Percentiles rank a stretch among this genome's conserved stretches.
phyloP scores from a whole-genome alignment of 352 stramenopile species.

The Pythium phragmiticola region DNA sequence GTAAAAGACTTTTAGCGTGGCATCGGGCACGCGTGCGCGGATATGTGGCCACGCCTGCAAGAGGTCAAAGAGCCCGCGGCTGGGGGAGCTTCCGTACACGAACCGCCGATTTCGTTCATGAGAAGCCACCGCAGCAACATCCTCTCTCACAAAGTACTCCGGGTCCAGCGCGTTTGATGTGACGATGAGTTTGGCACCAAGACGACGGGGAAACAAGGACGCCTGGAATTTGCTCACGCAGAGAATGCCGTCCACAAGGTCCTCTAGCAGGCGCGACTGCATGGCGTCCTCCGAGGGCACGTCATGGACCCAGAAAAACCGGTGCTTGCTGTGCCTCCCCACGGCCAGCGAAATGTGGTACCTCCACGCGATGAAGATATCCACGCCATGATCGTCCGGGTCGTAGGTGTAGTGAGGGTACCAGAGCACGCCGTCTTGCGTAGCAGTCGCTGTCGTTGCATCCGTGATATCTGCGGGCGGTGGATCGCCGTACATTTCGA shows the following conservation, averaged over 20 bases:
- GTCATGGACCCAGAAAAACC: slow-evolving; percentile 88
- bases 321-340: slow-evolving; percentile 30
- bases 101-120: slow-evolving; percentile 59
- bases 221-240: slow-evolving; percentile 83
- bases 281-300: slow-evolving; percentile 38
- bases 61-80: slow-evolving; percentile 66
- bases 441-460: slow-evolving; percentile 21
- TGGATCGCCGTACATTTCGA: slow-evolving; percentile 87
- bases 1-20: slow-evolving; percentile 85
- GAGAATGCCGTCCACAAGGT: slow-evolving; percentile 65
- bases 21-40: slow-evolving; percentile 42
- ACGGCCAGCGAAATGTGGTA: slow-evolving; percentile 84
- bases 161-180: slow-evolving; percentile 78
- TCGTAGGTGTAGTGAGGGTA: slow-evolving; percentile 79
- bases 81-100: slow-evolving; percentile 87
- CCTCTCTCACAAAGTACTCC: slow-evolving; percentile 40
- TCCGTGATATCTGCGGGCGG: slow-evolving; percentile 36
- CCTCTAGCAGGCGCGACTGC: slow-evolving; percentile 34
- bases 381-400: slow-evolving; percentile 43
- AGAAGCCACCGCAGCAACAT: slow-evolving; percentile 17
- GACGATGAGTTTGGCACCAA: slow-evolving; percentile 54
- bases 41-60: slow-evolving; percentile 78
- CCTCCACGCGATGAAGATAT: slow-evolving; percentile 91
- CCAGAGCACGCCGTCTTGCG: slow-evolving; percentile 49
- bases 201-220: slow-evolving; percentile 38